These are phyloP conservation scores for Sporothrix pseudoabietina DNA, from an alignment of 2,329 filamentous ascomycete species.

Conservation along the genomic window DNA sequence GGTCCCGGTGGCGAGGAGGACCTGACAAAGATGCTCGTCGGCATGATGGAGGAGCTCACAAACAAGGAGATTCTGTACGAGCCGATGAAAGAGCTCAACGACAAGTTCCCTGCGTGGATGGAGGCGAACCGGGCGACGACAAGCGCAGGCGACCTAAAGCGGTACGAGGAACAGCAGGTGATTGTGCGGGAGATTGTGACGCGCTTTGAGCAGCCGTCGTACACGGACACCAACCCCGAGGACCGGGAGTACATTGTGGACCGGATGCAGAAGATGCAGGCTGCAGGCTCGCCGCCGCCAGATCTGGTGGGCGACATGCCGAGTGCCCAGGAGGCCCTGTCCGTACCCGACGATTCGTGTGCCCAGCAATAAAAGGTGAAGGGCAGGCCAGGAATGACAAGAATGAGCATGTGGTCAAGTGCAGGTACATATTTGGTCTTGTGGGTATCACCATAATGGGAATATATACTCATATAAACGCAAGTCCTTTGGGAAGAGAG, in stretches of 20 bases:
- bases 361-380: conserved; percentile 55
- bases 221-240: conserved; percentile 76
- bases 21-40: conserved; percentile 90
- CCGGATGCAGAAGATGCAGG: conserved; percentile 99
- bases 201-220: conserved; percentile 81
- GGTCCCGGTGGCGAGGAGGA: conserved; percentile 72
- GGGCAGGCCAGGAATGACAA: not conserved
- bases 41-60: conserved; percentile 98
- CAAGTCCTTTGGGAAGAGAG: not conserved
- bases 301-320: conserved; percentile 91
- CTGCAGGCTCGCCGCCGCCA: conserved; percentile 81
- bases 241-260: conserved; percentile 94
- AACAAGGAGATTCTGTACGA: conserved; percentile 98
- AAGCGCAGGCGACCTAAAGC: conserved; percentile 69
- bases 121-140: conserved; percentile 70
- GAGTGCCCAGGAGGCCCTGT: conserved; percentile 73
- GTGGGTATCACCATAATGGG: not conserved
- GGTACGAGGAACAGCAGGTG: conserved; percentile 78
- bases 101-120: conserved; percentile 91
- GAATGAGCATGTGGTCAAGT: not conserved
- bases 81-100: conserved; percentile 94
- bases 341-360: conserved; percentile 62
- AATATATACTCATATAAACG: not conserved
- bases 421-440: not conserved
- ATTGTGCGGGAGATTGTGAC: conserved; percentile 83